Percentiles rank a stretch among this genome's conserved stretches.
Conservation (phyloP, 805 yeast species). For the Nakazawaea pomicola region DNA sequence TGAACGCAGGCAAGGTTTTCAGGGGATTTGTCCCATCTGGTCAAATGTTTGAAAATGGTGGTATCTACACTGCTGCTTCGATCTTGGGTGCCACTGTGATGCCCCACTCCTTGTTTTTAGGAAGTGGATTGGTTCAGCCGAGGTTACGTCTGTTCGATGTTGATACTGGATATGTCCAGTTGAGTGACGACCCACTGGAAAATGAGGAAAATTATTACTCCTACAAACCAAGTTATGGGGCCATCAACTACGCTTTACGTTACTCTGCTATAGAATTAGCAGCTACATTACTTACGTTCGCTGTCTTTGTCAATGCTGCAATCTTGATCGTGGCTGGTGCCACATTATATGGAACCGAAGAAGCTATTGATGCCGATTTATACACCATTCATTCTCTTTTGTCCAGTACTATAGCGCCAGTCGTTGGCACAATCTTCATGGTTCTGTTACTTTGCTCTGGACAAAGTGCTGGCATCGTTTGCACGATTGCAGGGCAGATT, state of each 20-base stretch:
- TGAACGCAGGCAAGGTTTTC: constrained; percentile 27
- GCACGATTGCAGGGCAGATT: constrained; percentile 87
- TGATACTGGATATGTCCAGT: constrained; percentile 26
- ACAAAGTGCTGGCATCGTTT: constrained; percentile 81
- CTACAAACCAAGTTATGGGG: constrained; percentile 63
- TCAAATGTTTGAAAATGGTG: constrained; percentile 35
- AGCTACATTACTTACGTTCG: constrained; percentile 66
- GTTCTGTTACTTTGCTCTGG: constrained; percentile 75
- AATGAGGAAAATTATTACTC: constrained; percentile 35
- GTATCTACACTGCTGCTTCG: constrained; percentile 42
- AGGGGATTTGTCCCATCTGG: constrained; percentile 40
- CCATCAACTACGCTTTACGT: constrained; percentile 62
- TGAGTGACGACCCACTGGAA: constrained; percentile 19
- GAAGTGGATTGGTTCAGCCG: constrained; percentile 45
- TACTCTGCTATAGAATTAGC: constrained; percentile 65
- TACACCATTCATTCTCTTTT: constrained; percentile 65
- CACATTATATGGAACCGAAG: constrained; percentile 61
- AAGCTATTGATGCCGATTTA: constrained; percentile 66
- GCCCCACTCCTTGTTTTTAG: constrained; percentile 46
- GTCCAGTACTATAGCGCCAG: constrained; percentile 52
- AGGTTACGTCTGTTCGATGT: constrained; percentile 41
- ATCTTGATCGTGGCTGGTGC: constrained; percentile 76
- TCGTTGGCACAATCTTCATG: constrained; percentile 79
- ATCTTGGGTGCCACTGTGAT: constrained; percentile 47
- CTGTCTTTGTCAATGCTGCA: constrained; percentile 78